These are phyloP conservation scores for Borealophlyctis nickersoniae DNA, from an alignment of 192 early-diverging fungal genomes.

Conservation along the genomic window DNA sequence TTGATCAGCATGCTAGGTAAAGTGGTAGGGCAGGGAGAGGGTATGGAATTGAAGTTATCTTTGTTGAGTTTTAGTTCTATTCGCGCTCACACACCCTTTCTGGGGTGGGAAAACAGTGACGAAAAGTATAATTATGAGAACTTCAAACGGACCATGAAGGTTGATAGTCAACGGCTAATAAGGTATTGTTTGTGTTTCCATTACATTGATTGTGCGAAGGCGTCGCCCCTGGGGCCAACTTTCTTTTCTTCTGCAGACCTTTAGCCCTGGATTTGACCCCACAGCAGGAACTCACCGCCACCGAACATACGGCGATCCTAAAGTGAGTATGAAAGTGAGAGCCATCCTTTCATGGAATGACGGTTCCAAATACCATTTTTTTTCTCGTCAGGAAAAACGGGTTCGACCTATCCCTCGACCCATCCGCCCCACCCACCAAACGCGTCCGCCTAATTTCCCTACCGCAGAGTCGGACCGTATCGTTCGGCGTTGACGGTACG, in stretches of 20 bases:
- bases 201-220: background rate
- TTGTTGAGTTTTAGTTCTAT: too few species aligned
- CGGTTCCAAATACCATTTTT: too few species aligned
- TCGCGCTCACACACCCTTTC: slow-evolving; percentile 4
- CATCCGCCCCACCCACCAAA: slow-evolving; percentile 53
- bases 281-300: slow-evolving; percentile 74
- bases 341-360: too few species aligned
- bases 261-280: slow-evolving; percentile 66
- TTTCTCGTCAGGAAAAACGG: slow-evolving; percentile 75
- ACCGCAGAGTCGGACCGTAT: slow-evolving; percentile 62
- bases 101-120: slow-evolving; percentile 52
- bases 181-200: slow-evolving; percentile 36
- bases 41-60: too few species aligned
- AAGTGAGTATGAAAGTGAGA: too few species aligned
- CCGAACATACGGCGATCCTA: slow-evolving; percentile 69
- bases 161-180: slow-evolving; percentile 47
- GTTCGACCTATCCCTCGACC: slow-evolving; percentile 69
- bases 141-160: slow-evolving; percentile 44
- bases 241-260: slow-evolving; percentile 49
- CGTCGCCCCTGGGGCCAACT: background rate
- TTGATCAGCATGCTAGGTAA: slow-evolving; percentile 93
- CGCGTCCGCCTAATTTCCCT: slow-evolving; percentile 67
- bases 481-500: slow-evolving; percentile 69
- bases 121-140: slow-evolving; percentile 97
- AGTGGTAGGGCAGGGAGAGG: background rate